Evolutionary conservation across 108 stramenopile species (phyloP).

Genomic region (Schizochytrium sp.): DNA sequence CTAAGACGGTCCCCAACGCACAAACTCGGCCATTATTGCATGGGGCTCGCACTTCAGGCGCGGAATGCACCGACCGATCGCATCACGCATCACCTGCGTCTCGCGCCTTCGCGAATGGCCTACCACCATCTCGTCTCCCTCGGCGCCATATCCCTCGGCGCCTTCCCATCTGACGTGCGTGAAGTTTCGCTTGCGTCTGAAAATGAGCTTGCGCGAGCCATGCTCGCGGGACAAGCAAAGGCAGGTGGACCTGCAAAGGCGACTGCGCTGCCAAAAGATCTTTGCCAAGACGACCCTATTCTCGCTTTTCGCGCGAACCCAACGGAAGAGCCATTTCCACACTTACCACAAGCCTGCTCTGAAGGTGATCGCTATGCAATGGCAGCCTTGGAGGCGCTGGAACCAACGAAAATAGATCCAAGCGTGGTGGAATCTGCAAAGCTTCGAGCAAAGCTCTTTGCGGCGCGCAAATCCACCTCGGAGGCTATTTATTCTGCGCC

Average conservation of each 20-base stretch:
- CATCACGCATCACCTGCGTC: background rate
- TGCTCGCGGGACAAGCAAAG: background rate
- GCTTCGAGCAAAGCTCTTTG: background rate
- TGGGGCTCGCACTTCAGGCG: background rate
- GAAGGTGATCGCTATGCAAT: no score
- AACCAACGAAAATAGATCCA: background rate
- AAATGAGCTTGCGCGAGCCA: background rate
- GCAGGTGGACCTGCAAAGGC: background rate
- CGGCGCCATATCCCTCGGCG: background rate
- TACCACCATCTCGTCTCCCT: background rate
- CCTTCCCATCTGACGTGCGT: background rate
- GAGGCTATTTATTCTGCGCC: background rate
- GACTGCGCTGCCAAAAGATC: background rate
- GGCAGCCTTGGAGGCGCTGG: background rate
- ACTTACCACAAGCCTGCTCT: no score
- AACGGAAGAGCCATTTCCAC: no score
- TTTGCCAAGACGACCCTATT: no score
- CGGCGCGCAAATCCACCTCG: background rate
- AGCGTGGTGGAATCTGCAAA: background rate
- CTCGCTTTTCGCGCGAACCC: no score
- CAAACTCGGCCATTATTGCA: background rate
- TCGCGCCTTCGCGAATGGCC: background rate
- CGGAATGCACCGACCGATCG: background rate
- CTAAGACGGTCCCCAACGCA: background rate
- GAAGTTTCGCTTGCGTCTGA: background rate